Base-by-base conservation (phyloP, 352 stramenopile species). In the Globisporangium radiosum region DNA sequence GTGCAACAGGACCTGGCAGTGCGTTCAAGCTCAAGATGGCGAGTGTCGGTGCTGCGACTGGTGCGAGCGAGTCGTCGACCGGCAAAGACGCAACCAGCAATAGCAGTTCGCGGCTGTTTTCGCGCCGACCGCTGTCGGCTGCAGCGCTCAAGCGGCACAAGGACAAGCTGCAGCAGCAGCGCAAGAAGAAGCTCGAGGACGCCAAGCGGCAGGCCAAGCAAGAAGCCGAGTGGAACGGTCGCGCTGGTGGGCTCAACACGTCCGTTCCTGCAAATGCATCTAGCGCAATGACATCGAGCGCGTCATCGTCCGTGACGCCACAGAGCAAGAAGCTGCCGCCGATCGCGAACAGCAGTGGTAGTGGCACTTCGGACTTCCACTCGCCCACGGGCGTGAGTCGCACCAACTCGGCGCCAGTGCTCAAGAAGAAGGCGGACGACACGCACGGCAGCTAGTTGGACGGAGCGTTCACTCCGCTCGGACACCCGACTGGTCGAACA, bases 141-240 rank as follows among this genome's bases (percentile, higher is more conserved):
- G 68, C 76, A 38, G 71, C 84, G n/a, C 69, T 88, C n/a, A 90
- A 91, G 56, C 81, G 76, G 17, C 79, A 92, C 57, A 82, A 85
- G 55, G 73, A 88, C 33, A 88, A 90, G 68, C 60, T 87, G 43
- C 50, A 72, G 6, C 54, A 71, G 8, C 73, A 87, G 50, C 79
- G 77, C 36, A 82, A 83, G 44, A 84, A 87, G 60, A 78, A 78
- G n/a, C 66, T 78, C 47, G 81, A 90, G 36, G 81, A 91, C 14
- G 65, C 67, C 3, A 76, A 78, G 48, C 69, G 69, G 3, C 67
- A 84, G 38, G 66, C 78, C 2, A 71, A 75, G 25, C 86, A 90
- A 71, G 85, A 95, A 62, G 70, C 81, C 7, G 78, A 92, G 49
- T 95, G 85, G 87, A 71, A 81, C 37, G 85, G 85, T 8, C 79